Percentiles rank a stretch among this genome's conserved stretches.
phyloP scores from a whole-genome alignment of 73 alveolate genomes.

The Loxodes magnus region DNA sequence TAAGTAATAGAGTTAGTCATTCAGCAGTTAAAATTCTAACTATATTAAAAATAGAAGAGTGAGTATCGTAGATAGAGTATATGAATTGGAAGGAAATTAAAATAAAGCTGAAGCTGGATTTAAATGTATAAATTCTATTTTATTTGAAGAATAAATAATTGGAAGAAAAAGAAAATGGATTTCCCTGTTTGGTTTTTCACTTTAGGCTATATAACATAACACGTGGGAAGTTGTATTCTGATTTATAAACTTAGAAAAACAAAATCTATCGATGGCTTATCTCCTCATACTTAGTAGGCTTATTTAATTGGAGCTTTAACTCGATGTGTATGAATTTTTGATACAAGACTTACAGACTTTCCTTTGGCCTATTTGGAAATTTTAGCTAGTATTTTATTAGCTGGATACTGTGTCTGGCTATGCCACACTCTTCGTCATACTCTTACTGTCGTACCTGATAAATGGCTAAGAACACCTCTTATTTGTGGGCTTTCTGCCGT shows the following conservation, averaged over 20 bases:
- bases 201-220: constrained; percentile 26
- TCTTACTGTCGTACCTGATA: not conserved
- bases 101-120: too few relatives aligned
- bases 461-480: constrained; percentile 4
- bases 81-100: too few relatives aligned
- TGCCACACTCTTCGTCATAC: constrained; percentile 10
- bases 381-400: constrained; percentile 12
- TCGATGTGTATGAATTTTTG: constrained; percentile 30
- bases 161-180: constrained; percentile 23
- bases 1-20: too few relatives aligned
- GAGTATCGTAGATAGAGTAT: too few relatives aligned
- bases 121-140: too few relatives aligned
- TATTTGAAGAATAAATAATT: too few relatives aligned
- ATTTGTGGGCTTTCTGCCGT: constrained; percentile 11
- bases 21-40: too few relatives aligned
- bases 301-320: constrained; percentile 24
- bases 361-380: constrained; percentile 28
- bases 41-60: too few relatives aligned
- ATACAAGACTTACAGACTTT: constrained; percentile 22
- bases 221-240: constrained; percentile 25
- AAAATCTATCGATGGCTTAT: constrained; percentile 34
- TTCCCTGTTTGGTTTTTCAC: constrained; percentile 28
- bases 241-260: constrained; percentile 29
- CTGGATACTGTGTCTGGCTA: constrained; percentile 18
- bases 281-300: constrained; percentile 29